Conservation (phyloP, 805 yeast genomes). For the Yarrowia sp. region DNA sequence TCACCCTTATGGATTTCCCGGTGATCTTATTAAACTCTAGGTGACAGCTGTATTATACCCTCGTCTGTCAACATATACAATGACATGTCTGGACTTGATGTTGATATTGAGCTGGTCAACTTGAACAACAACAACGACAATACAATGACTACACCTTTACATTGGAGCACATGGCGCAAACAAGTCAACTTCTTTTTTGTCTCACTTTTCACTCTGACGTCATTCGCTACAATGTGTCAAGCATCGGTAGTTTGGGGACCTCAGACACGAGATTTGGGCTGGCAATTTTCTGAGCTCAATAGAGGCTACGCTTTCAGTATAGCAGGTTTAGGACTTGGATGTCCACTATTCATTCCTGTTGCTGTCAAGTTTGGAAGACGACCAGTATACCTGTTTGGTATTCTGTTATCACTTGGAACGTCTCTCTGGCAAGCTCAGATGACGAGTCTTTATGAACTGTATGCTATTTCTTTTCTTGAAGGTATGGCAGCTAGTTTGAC, state of each 20-base stretch:
- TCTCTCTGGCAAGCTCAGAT: conserved; percentile 29
- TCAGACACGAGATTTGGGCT: conserved; percentile 25
- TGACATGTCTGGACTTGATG: background rate
- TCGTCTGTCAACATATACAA: too few species aligned
- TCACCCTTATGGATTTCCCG: too few species aligned
- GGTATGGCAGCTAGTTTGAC: conserved; percentile 27
- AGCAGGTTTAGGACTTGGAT: conserved; percentile 28
- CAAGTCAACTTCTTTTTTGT: conserved; percentile 20
- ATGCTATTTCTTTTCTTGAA: conserved; percentile 16
- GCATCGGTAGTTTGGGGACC: conserved; percentile 28
- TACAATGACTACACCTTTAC: background rate
- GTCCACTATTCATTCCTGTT: conserved; percentile 29
- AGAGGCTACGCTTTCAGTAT: conserved; percentile 28
- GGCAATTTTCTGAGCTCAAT: conserved; percentile 24
- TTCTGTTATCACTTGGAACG: background rate
- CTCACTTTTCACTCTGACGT: conserved; percentile 19
- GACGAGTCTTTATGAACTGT: conserved; percentile 21
- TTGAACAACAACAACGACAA: background rate
- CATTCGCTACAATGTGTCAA: conserved; percentile 18
- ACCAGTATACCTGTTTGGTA: conserved; percentile 28
- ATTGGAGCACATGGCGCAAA: conserved; percentile 28
- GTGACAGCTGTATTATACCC: too few species aligned
- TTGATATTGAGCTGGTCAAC: background rate
- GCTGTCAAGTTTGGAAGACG: conserved; percentile 28
- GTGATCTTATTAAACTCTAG: too few species aligned